Evolutionary conservation across 2,329 filamentous ascomycete genomes (phyloP), one percentile per base, ranked within the genome.

Genomic region (Harringtonia aguacate): DNA sequence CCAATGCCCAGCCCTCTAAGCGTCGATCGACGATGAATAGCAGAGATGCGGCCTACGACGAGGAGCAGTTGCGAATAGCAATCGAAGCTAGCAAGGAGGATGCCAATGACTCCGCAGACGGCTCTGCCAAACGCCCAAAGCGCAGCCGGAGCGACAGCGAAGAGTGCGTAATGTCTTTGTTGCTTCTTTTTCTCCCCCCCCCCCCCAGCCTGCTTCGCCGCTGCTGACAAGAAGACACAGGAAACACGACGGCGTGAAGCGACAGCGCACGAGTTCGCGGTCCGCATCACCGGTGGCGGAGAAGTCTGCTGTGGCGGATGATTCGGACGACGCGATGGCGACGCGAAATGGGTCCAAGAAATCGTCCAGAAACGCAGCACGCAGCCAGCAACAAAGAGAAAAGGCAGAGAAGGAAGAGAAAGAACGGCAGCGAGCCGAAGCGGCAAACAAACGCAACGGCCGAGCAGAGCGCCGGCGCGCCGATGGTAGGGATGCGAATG

Each of bases 1-100:
- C 69, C 1, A 59, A 65, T 12, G 66, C 65, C 36, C 73, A 78
- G 43, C 73, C 77, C 42, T 79, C 82, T 31, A 97, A 95, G 61
- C 79, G 92, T 47, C 78, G 92, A 24, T 95, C 88, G 18, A 98
- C 92, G 8, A 95, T 97, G 87, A 95, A 97, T 58, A 98, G 92
- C 60, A 80, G 90, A 49, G 84, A 88, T 61, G 89, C 90, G 35
- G 90, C 88, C 20, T 97, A 97, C 55, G 89, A 97, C 52, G 92
- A 98, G 63, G 89, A 94, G 54, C 87, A 94, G 60, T 81, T 98
- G 33, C 79, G 88, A 44, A 79, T 85, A 52, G 92, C 90, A 27
- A 88, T 98, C 54, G 90, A 97, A 61, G 89, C 94, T 49, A 98
- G 92, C 68, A 95, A 89, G 64, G 82, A 86, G 57, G 86, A 94